These are phyloP conservation scores for Ilex aquifolium DNA, from an alignment of 257 asterid species.

Conservation along the genomic window DNA sequence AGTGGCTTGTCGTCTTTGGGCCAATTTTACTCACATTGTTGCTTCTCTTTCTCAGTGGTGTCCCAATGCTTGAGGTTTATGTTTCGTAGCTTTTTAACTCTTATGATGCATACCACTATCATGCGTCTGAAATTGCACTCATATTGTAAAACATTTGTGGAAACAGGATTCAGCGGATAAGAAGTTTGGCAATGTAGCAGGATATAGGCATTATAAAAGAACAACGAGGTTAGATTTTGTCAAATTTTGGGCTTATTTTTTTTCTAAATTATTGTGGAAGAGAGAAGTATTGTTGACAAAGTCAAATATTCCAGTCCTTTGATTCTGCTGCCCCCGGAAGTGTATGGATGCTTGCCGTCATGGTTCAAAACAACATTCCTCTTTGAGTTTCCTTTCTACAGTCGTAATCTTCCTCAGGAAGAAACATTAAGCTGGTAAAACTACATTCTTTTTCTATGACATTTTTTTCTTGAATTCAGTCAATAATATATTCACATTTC, in stretches of 20 bases:
- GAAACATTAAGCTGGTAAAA: conserved; percentile 52
- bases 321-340: conserved; percentile 75
- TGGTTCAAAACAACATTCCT: conserved; percentile 69
- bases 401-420: conserved; percentile 63
- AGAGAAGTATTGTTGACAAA: background rate
- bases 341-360: conserved; percentile 60
- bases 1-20: conserved; percentile 86
- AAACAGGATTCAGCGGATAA: conserved; percentile 77
- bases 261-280: background rate
- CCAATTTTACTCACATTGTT: conserved; percentile 68
- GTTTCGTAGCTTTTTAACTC: background rate
- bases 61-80: conserved; percentile 83
- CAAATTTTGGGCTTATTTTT: conserved; percentile 1
- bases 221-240: conserved; percentile 60
- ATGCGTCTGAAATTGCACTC: conserved; percentile 1
- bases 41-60: conserved; percentile 88
- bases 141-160: conserved; percentile 6
- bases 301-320: conserved; percentile 72
- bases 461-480: background rate
- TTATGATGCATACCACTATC: background rate
- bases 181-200: conserved; percentile 56
- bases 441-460: background rate
- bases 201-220: conserved; percentile 64
- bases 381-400: conserved; percentile 85
- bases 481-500: background rate